Conservation (phyloP, 768 basidiomycete genomes). For the Symmetrospora coprosmae region DNA sequence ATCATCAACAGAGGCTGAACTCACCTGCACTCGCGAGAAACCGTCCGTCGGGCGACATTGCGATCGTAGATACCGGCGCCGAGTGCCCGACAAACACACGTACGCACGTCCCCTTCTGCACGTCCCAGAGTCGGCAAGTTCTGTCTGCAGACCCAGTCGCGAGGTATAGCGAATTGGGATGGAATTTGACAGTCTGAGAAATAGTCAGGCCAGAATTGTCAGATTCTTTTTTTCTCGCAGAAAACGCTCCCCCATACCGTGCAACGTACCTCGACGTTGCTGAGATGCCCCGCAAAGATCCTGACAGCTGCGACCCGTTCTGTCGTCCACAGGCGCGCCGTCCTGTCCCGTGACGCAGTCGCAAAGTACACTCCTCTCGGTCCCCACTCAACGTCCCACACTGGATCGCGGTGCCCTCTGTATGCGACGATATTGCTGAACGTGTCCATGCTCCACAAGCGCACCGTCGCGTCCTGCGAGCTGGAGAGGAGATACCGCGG, state of each 20-base stretch:
- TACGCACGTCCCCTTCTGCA: constrained; percentile 84
- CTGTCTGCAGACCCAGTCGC: constrained; percentile 93
- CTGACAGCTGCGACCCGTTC: constrained; percentile 72
- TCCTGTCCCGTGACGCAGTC: constrained; percentile 80
- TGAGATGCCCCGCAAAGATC: constrained; percentile 87
- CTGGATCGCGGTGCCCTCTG: constrained; percentile 86
- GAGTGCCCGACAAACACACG: constrained; percentile 93
- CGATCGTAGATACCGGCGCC: constrained; percentile 67
- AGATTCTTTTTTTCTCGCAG: background rate
- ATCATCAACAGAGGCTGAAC: constrained; percentile 21
- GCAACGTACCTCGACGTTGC: constrained; percentile 81
- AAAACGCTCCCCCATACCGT: too few species aligned
- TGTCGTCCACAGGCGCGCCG: constrained; percentile 90
- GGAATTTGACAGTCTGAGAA: constrained; percentile 75
- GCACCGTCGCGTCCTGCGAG: constrained; percentile 77
- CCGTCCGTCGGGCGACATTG: constrained; percentile 82
- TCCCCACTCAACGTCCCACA: constrained; percentile 99
- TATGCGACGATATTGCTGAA: constrained; percentile 86
- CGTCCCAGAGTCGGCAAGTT: constrained; percentile 94
- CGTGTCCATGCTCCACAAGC: constrained; percentile 91
- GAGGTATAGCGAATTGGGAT: constrained; percentile 92
- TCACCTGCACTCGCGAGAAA: constrained; percentile 80
- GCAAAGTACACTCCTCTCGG: constrained; percentile 98
- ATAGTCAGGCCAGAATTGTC: background rate
- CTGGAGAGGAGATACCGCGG: constrained; percentile 79